These are phyloP conservation scores for Nigrospora oryzae DNA, from an alignment of 2,329 filamentous ascomycete genomes.

Conservation along the genomic window DNA sequence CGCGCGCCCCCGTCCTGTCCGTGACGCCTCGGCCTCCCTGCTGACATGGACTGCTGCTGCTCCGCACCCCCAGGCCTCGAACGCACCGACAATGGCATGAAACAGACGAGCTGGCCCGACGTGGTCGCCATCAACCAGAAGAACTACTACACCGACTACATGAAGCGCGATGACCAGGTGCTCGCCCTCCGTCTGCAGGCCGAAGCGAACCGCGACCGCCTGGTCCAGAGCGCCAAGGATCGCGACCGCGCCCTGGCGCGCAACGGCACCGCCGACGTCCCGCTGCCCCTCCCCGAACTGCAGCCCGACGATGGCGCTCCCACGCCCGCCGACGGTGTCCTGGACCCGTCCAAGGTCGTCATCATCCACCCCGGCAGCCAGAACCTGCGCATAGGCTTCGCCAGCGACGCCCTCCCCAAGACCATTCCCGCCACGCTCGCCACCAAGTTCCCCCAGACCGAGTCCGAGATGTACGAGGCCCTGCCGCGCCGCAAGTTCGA, in stretches of 20 bases:
- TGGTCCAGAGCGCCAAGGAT: slow-evolving; percentile 81
- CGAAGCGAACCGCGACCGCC: slow-evolving; percentile 75
- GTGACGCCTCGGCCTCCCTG: not conserved
- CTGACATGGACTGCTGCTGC: slow-evolving; percentile 2
- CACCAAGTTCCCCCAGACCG: slow-evolving; percentile 65
- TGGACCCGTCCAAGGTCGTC: slow-evolving; percentile 81
- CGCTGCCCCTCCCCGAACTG: slow-evolving; percentile 51
- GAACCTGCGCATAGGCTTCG: slow-evolving; percentile 86
- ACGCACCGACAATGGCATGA: slow-evolving; percentile 97
- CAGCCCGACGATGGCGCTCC: slow-evolving; percentile 47
- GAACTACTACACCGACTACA: slow-evolving; percentile 98
- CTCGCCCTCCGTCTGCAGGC: slow-evolving; percentile 80
- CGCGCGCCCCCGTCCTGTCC: too few species aligned
- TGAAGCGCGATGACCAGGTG: slow-evolving; percentile 96
- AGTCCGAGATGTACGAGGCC: slow-evolving; percentile 74
- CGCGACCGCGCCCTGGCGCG: slow-evolving; percentile 78
- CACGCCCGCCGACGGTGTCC: slow-evolving; percentile 47
- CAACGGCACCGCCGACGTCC: slow-evolving; percentile 58
- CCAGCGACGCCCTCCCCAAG: slow-evolving; percentile 91
- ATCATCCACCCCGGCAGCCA: slow-evolving; percentile 94
- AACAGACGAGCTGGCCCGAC: slow-evolving; percentile 87
- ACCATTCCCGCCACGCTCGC: slow-evolving; percentile 91
- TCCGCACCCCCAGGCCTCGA: slow-evolving; percentile 60
- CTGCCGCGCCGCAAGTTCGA: slow-evolving; percentile 65
- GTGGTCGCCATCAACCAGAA: slow-evolving; percentile 96